A percentile compares a stretch with the other conserved stretches of the same genome.
Conservation (phyloP, 441 rosid genomes). For the Kokia cookei region DNA sequence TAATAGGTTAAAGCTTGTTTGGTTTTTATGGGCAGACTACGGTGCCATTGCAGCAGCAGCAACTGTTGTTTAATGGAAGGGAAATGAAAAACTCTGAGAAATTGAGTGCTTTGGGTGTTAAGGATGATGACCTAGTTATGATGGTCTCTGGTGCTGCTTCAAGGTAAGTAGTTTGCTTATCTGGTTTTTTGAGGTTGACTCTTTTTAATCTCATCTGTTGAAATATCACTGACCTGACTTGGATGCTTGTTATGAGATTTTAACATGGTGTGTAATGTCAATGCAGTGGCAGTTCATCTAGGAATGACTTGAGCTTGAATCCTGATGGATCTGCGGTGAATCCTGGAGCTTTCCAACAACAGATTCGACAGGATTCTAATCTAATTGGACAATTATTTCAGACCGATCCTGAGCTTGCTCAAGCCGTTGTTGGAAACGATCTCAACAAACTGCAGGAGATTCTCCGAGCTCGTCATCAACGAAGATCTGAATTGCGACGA, state of each 20-base stretch:
- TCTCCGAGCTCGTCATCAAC: constrained; percentile 59
- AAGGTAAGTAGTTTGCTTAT: constrained; percentile 24
- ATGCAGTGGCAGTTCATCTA: constrained; percentile 43
- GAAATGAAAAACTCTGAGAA: constrained; percentile 76
- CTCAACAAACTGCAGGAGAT: constrained; percentile 72
- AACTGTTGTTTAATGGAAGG: constrained; percentile 73
- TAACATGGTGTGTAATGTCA: neutral
- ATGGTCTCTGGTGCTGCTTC: constrained; percentile 59
- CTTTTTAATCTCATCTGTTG: neutral
- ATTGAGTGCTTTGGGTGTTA: constrained; percentile 80
- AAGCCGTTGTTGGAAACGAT: constrained; percentile 76
- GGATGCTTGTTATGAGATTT: neutral
- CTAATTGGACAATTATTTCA: constrained; percentile 75
- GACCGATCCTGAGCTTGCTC: constrained; percentile 92
- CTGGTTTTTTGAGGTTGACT: neutral
- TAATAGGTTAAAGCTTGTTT: constrained; percentile 1
- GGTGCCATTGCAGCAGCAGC: constrained; percentile 84
- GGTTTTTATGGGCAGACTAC: constrained; percentile 48
- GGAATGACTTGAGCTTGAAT: constrained; percentile 51
- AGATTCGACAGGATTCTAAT: constrained; percentile 65
- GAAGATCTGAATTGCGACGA: constrained; percentile 59
- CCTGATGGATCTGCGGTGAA: constrained; percentile 90
- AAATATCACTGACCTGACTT: neutral
- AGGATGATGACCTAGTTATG: constrained; percentile 88
- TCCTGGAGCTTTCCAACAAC: constrained; percentile 87